These are phyloP conservation scores for Lactarius hatsudake DNA, from an alignment of 768 basidiomycete genomes.

Conservation along the genomic window DNA sequence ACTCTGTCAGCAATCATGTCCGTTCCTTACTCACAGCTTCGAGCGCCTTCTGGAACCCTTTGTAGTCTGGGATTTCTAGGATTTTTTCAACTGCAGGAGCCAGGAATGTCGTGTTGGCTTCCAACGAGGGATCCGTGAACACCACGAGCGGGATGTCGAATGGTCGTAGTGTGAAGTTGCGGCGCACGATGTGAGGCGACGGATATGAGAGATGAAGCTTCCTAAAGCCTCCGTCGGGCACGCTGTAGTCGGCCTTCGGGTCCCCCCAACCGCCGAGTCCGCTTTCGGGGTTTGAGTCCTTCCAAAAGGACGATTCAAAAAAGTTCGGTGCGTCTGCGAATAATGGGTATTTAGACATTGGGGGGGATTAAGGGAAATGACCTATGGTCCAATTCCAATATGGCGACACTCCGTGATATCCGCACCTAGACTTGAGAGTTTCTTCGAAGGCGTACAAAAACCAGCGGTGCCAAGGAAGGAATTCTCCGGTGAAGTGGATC, in stretches of 20 bases:
- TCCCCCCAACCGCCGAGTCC: slow-evolving; percentile 35
- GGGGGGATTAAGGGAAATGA: not conserved
- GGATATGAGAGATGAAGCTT: slow-evolving; percentile 35
- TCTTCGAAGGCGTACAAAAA: slow-evolving; percentile 28
- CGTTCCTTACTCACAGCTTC: slow-evolving; percentile 31
- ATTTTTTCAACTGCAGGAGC: slow-evolving; percentile 29
- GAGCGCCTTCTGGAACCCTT: slow-evolving; percentile 34
- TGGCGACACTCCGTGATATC: slow-evolving; percentile 29
- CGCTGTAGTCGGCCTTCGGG: slow-evolving; percentile 27
- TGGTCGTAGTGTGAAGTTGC: slow-evolving; percentile 38
- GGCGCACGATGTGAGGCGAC: slow-evolving; percentile 34
- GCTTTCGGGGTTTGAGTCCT: slow-evolving; percentile 26
- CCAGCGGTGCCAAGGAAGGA: slow-evolving; percentile 34
- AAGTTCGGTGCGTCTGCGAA: slow-evolving; percentile 30
- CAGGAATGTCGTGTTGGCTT: slow-evolving; percentile 34
- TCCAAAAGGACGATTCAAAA: slow-evolving; percentile 28
- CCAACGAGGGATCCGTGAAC: slow-evolving; percentile 27
- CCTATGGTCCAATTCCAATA: slow-evolving; percentile 36
- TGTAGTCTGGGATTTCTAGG: slow-evolving; percentile 33
- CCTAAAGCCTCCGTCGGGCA: slow-evolving; percentile 34
- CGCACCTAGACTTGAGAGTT: slow-evolving; percentile 29
- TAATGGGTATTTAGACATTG: not conserved
- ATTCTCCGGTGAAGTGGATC: slow-evolving; percentile 31
- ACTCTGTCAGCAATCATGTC: not conserved
- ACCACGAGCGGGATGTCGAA: slow-evolving; percentile 23